Conservation (phyloP, 352 stramenopile genomes). For the Phytophthora cryptogea region DNA sequence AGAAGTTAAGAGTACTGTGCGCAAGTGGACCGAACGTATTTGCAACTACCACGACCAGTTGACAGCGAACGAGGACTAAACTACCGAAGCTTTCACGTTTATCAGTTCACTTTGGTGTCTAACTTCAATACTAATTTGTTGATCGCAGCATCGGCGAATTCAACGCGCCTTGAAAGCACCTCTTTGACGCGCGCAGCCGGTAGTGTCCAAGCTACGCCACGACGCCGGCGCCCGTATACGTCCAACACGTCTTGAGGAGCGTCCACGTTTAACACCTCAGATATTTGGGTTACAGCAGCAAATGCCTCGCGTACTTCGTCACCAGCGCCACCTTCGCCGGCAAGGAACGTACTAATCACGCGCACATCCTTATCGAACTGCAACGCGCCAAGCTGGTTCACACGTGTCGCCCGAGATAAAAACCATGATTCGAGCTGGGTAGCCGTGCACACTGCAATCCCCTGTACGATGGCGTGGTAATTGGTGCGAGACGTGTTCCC, state of each 20-base stretch:
- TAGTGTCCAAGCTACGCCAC: constrained; percentile 74
- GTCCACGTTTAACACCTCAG: constrained; percentile 77
- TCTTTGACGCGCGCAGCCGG: constrained; percentile 74
- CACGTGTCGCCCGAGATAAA: constrained; percentile 47
- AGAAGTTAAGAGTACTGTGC: constrained; percentile 57
- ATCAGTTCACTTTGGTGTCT: not conserved
- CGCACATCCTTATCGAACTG: constrained; percentile 90
- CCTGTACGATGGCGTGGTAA: constrained; percentile 56
- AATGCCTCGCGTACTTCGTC: constrained; percentile 67
- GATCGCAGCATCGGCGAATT: constrained; percentile 72
- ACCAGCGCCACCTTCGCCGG: constrained; percentile 37
- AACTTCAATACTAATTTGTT: constrained; percentile 63
- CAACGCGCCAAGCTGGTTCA: constrained; percentile 83
- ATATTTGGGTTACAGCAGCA: constrained; percentile 63
- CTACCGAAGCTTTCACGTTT: not conserved
- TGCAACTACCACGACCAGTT: constrained; percentile 16
- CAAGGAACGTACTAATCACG: constrained; percentile 71
- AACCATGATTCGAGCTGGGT: constrained; percentile 76
- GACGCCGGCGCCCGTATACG: constrained; percentile 65
- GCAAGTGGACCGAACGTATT: constrained; percentile 62
- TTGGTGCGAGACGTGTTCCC: constrained; percentile 62
- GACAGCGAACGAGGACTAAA: not conserved
- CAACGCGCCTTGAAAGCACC: constrained; percentile 72
- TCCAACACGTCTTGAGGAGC: constrained; percentile 72
- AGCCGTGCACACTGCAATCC: constrained; percentile 43